Evolutionary conservation across 352 stramenopile genomes (phyloP).

Genomic region (Phytophthora syringae): DNA sequence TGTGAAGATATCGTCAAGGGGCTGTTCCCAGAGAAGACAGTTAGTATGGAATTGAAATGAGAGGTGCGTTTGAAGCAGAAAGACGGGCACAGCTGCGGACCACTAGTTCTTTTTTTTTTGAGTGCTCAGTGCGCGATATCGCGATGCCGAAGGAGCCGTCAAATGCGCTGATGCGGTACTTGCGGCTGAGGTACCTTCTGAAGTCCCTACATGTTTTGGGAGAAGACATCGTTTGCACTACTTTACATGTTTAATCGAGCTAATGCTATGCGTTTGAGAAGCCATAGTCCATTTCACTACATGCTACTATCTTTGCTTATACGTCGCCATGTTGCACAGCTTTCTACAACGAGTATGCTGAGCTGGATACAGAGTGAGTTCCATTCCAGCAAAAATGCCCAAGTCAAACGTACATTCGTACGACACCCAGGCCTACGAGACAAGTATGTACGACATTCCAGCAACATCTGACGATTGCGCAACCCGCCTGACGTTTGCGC

Average conservation of each 20-base stretch:
- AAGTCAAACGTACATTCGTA: not conserved
- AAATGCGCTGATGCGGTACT: not conserved
- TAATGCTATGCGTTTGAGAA: not conserved
- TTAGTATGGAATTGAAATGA: not conserved
- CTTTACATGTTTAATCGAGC: not conserved
- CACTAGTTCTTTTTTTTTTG: not conserved
- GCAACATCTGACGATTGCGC: not conserved
- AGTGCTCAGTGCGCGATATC: not conserved
- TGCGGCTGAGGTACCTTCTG: not conserved
- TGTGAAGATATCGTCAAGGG: not conserved
- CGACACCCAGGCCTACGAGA: not conserved
- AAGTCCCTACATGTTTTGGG: not conserved
- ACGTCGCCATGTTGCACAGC: not conserved
- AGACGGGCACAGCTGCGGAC: not conserved
- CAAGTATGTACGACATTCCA: not conserved
- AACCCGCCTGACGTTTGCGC: not conserved
- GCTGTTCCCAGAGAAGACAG: not conserved
- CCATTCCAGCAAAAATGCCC: not conserved
- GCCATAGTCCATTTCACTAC: not conserved
- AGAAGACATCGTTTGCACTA: not conserved
- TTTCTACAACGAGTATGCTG: too few relatives aligned
- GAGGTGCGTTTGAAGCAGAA: not conserved
- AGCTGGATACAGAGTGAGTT: too few relatives aligned
- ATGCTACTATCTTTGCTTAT: not conserved
- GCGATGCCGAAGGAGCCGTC: not conserved